A percentile compares a stretch with the other conserved stretches of the same genome.
Evolutionary conservation across 768 basidiomycete genomes (phyloP).

Genomic region (Amanita molliuscula): DNA sequence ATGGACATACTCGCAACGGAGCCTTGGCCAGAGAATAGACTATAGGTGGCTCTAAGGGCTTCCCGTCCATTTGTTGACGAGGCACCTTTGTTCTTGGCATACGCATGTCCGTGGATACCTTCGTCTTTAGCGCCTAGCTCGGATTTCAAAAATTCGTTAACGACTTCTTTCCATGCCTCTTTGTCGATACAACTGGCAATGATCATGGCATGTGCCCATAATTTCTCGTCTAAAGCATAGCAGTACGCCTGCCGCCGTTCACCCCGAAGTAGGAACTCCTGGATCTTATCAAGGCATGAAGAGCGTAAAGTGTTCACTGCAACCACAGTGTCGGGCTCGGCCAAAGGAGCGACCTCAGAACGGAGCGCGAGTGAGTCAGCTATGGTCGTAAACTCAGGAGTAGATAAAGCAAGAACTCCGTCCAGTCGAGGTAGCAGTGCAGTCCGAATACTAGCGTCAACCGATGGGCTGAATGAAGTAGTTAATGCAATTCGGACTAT

Average conservation of each 20-base stretch:
- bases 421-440: slow-evolving; percentile 56
- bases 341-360: neutral
- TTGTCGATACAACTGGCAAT: slow-evolving; percentile 90
- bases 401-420: slow-evolving; percentile 13
- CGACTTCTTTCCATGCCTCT: slow-evolving; percentile 88
- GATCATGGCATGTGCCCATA: slow-evolving; percentile 95
- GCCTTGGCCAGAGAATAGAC: slow-evolving; percentile 78
- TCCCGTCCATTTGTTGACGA: slow-evolving; percentile 46
- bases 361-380: slow-evolving; percentile 18
- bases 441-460: slow-evolving; percentile 68
- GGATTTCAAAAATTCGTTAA: slow-evolving; percentile 70
- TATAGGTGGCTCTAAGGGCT: slow-evolving; percentile 70
- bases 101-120: slow-evolving; percentile 6
- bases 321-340: slow-evolving; percentile 33
- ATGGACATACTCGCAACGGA: slow-evolving; percentile 51
- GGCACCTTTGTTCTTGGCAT: slow-evolving; percentile 9
- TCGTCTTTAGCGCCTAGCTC: slow-evolving; percentile 49
- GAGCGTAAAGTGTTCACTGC: slow-evolving; percentile 49
- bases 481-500: neutral
- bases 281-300: slow-evolving; percentile 66
- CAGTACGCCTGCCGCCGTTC: slow-evolving; percentile 81
- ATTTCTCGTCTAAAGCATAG: slow-evolving; percentile 76
- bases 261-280: slow-evolving; percentile 71
- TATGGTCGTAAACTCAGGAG: slow-evolving; percentile 20
- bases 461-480: slow-evolving; percentile 32